A percentile compares a stretch with the other conserved stretches of the same genome.
Evolutionary conservation across 2,329 filamentous ascomycete genomes (phyloP).

Genomic region (Verticillium klebahnii): DNA sequence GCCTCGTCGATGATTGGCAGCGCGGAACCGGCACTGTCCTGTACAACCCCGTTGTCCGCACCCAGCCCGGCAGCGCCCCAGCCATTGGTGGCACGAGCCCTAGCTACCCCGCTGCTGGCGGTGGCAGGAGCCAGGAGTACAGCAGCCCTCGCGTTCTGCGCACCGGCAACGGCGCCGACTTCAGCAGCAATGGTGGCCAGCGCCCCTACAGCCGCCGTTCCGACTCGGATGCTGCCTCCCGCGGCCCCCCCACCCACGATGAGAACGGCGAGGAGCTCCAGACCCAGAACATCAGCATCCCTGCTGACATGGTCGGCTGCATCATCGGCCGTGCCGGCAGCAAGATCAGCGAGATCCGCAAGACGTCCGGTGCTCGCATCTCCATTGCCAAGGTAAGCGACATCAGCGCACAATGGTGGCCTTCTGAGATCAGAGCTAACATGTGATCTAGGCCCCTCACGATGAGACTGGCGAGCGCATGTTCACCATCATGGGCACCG

Average conservation of each 20-base stretch:
- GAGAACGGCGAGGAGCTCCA: constrained; percentile 97
- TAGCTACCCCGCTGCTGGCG: constrained; percentile 26
- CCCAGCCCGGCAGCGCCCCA: constrained; percentile 58
- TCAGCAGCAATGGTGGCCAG: constrained; percentile 57
- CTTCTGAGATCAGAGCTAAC: constrained; percentile 10
- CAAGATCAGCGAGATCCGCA: constrained; percentile 99
- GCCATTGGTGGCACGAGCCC: constrained; percentile 21
- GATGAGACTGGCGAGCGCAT: constrained; percentile 97
- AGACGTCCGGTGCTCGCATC: constrained; percentile 93
- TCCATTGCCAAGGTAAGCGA: constrained; percentile 80
- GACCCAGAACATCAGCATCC: constrained; percentile 99
- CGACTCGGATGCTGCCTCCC: constrained; percentile 73
- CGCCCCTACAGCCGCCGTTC: constrained; percentile 73
- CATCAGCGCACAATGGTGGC: no score
- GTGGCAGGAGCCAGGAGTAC: constrained; percentile 48
- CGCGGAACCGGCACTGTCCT: constrained; percentile 94
- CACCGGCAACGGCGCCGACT: constrained; percentile 95
- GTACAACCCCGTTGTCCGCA: constrained; percentile 93
- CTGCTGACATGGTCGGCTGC: constrained; percentile 98
- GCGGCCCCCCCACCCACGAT: constrained; percentile 81
- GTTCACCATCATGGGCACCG: constrained; percentile 98
- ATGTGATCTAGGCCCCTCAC: constrained; percentile 63
- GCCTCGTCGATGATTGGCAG: constrained; percentile 95
- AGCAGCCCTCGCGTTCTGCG: constrained; percentile 74
- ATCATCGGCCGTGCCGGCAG: constrained; percentile 93